Conservation (phyloP, 495 filamentous ascomycete species). For the Wilcoxina mikolae region DNA sequence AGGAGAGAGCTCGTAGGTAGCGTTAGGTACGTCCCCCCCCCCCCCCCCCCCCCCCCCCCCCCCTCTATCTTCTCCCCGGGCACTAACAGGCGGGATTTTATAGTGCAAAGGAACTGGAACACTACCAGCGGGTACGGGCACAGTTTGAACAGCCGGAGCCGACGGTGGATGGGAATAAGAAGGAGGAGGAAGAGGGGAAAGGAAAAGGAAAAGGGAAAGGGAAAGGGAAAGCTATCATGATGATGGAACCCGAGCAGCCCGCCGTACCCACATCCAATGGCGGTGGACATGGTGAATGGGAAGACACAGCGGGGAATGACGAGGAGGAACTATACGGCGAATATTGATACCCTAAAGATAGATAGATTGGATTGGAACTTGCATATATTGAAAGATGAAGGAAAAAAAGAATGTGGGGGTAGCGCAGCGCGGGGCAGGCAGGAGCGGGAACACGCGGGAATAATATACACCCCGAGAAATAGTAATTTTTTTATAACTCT, state of each 20-base stretch:
- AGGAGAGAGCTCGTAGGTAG: constrained; percentile 74
- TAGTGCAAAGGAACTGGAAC: constrained; percentile 77
- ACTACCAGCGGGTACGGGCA: constrained; percentile 72
- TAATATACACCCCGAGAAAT: too few species aligned
- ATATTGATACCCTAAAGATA: neutral
- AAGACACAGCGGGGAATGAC: constrained; percentile 25
- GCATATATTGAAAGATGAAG: too few species aligned
- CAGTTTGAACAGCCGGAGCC: constrained; percentile 52
- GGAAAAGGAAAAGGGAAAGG: constrained; percentile 30
- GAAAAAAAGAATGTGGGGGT: too few species aligned
- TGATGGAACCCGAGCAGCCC: constrained; percentile 28
- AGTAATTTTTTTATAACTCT: too few species aligned
- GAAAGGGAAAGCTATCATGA: constrained; percentile 35
- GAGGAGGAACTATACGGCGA: constrained; percentile 30
- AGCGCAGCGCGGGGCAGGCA: too few species aligned
- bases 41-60: constrained; percentile 17
- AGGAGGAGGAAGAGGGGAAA: neutral
- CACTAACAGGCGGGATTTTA: constrained; percentile 6
- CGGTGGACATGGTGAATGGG: constrained; percentile 12
- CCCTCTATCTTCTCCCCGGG: constrained; percentile 7
- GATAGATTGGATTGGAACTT: too few species aligned
- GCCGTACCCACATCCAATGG: too few species aligned
- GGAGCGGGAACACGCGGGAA: too few species aligned
- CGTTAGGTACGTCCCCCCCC: constrained; percentile 46
- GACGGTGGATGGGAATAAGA: constrained; percentile 11